Evolutionary conservation across 345 rosid genomes (phyloP).

Genomic region (Diplotaxis tenuifolia): DNA sequence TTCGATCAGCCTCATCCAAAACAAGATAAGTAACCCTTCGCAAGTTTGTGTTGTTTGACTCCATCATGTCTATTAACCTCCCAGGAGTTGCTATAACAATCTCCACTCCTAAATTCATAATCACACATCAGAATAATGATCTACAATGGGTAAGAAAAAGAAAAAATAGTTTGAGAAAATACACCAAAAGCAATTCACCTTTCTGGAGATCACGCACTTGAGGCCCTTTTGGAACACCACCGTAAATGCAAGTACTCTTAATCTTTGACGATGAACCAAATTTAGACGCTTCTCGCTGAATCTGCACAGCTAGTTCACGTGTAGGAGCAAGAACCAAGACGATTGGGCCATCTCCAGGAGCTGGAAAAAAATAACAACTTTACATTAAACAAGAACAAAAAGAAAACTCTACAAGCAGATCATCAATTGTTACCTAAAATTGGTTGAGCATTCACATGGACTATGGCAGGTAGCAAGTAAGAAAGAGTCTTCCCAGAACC

Average conservation of each 20-base stretch:
- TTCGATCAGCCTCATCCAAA: constrained; percentile 98
- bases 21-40: constrained; percentile 96
- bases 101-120: constrained; percentile 65
- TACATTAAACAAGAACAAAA: not conserved
- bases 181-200: constrained; percentile 52
- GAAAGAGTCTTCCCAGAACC: constrained; percentile 99
- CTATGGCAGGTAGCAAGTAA: constrained; percentile 89
- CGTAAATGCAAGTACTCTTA: constrained; percentile 90
- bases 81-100: constrained; percentile 99
- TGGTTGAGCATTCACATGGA: constrained; percentile 98
- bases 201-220: constrained; percentile 99
- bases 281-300: constrained; percentile 95
- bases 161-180: not conserved
- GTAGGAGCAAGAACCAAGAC: constrained; percentile 99
- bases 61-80: constrained; percentile 98
- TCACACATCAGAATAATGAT: not conserved
- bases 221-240: constrained; percentile 99
- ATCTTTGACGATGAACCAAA: constrained; percentile 95
- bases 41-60: constrained; percentile 88
- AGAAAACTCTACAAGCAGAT: not conserved
- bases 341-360: constrained; percentile 96
- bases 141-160: not conserved
- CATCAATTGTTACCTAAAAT: constrained; percentile 54
- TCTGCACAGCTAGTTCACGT: constrained; percentile 99
- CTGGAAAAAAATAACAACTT: constrained; percentile 37